Evolutionary conservation across 78 protist genomes (phyloP).

Genomic region (Planoprotostelium fungivorum): DNA sequence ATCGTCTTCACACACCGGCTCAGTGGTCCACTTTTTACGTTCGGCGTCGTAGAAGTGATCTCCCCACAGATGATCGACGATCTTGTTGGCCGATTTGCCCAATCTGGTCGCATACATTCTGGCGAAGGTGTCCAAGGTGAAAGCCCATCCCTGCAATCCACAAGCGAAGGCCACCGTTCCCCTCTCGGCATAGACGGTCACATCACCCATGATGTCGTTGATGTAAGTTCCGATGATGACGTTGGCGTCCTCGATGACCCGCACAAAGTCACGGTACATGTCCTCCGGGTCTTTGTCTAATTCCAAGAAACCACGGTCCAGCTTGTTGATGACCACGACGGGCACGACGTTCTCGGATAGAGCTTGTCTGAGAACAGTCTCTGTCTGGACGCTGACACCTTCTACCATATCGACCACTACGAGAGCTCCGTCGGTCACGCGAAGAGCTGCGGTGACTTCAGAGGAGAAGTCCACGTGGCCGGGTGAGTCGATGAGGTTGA

Average conservation of each 20-base stretch:
- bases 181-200: constrained; percentile 16
- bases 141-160: constrained; percentile 97
- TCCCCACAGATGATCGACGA: constrained; percentile 95
- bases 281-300: constrained; percentile 70
- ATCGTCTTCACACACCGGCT: background rate
- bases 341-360: constrained; percentile 75
- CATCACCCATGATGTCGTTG: constrained; percentile 47
- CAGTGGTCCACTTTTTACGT: constrained; percentile 80
- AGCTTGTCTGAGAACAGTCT: constrained; percentile 92
- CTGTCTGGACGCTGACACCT: constrained; percentile 94
- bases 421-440: constrained; percentile 92
- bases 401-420: constrained; percentile 90
- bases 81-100: constrained; percentile 57
- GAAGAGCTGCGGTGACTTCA: constrained; percentile 89
- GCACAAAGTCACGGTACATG: constrained; percentile 43
- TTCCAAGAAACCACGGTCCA: constrained; percentile 64
- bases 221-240: constrained; percentile 65
- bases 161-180: constrained; percentile 90
- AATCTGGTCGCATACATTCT: constrained; percentile 69
- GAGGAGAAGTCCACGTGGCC: constrained; percentile 93
- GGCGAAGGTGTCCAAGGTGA: constrained; percentile 91
- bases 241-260: constrained; percentile 82
- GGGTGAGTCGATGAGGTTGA: constrained; percentile 94
- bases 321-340: constrained; percentile 80
- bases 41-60: constrained; percentile 85